Conservation (phyloP, 257 asterid genomes). For the Solanum habrochaites region DNA sequence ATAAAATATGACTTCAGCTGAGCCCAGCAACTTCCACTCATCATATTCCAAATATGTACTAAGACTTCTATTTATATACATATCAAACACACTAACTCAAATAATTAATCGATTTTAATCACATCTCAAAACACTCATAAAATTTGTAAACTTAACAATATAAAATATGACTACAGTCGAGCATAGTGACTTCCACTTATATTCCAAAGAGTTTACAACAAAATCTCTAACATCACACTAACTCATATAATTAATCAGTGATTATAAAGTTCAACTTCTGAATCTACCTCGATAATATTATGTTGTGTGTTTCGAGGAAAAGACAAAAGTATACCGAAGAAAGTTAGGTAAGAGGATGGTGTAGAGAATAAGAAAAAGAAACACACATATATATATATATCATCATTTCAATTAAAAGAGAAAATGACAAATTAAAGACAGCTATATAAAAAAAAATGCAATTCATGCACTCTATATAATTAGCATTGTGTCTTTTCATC, state of each 20-base stretch:
- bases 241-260: not conserved
- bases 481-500: not conserved
- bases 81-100: not conserved
- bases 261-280: not conserved
- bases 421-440: slow-evolving; percentile 1
- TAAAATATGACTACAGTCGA: not conserved
- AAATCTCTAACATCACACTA: not conserved
- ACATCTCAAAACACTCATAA: not conserved
- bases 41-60: not conserved
- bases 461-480: not conserved
- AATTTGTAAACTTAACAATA: not conserved
- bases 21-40: not conserved
- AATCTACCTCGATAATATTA: not conserved
- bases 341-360: not conserved
- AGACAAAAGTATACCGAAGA: slow-evolving; percentile 6
- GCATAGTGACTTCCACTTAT: not conserved
- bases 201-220: not conserved
- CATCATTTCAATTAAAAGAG: not conserved
- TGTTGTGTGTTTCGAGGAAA: not conserved
- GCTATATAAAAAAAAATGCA: not conserved
- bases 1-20: not conserved
- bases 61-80: not conserved
- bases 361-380: not conserved
- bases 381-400: not conserved
- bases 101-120: not conserved